Conservation (phyloP, 2,329 filamentous ascomycete species). For the Cordyceps farinosa region DNA sequence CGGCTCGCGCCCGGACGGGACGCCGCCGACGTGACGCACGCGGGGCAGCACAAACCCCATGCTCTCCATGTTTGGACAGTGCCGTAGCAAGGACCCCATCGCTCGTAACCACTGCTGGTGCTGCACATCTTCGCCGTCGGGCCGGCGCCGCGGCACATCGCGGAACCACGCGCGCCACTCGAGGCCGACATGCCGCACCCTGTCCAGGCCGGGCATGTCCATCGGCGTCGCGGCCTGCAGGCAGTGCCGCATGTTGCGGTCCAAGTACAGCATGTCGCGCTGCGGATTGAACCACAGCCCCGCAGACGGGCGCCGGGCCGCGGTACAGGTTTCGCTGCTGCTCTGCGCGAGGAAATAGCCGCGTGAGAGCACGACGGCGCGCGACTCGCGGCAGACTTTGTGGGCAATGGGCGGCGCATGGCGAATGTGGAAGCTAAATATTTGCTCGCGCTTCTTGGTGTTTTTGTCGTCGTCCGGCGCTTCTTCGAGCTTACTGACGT, state of each 20-base stretch:
- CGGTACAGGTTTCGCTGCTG: not conserved
- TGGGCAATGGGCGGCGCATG: slow-evolving; percentile 23
- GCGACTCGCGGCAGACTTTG: slow-evolving; percentile 28
- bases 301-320: slow-evolving; percentile 6
- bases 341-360: slow-evolving; percentile 26
- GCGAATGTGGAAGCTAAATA: slow-evolving; percentile 25
- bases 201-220: slow-evolving; percentile 24
- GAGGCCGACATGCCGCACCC: slow-evolving; percentile 27
- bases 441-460: not conserved
- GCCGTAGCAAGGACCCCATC: slow-evolving; percentile 23
- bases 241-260: slow-evolving; percentile 25
- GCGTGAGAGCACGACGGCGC: slow-evolving; percentile 24
- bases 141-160: slow-evolving; percentile 26
- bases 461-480: not conserved
- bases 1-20: slow-evolving; percentile 28
- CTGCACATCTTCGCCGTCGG: slow-evolving; percentile 22
- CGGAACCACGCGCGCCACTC: slow-evolving; percentile 30
- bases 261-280: slow-evolving; percentile 30
- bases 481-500: slow-evolving; percentile 23
- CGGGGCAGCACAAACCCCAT: slow-evolving; percentile 29
- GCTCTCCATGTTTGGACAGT: slow-evolving; percentile 25
- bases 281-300: slow-evolving; percentile 26
- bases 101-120: slow-evolving; percentile 23
- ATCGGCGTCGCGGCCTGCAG: slow-evolving; percentile 20
- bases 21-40: slow-evolving; percentile 26